Percentiles rank a stretch among this genome's conserved stretches.
Evolutionary conservation across 257 asterid species (phyloP).

Genomic region (Osmanthus fragrans): DNA sequence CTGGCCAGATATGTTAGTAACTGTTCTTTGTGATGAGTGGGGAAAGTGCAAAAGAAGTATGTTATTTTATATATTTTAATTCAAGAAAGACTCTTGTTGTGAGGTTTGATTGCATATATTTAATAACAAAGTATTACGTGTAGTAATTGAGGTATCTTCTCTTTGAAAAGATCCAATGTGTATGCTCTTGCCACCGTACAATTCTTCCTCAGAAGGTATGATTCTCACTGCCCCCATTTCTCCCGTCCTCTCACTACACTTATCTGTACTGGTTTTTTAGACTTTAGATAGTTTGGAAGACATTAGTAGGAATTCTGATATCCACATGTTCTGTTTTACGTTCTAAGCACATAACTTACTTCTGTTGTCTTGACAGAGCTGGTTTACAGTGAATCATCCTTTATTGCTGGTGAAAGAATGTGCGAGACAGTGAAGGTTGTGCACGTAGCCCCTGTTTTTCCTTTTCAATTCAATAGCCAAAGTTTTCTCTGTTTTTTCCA

Average conservation of each 20-base stretch:
- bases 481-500: too few relatives aligned
- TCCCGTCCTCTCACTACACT: slow-evolving; percentile 10
- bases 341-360: slow-evolving; percentile 23
- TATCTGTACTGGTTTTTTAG: neutral
- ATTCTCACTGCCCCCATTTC: slow-evolving; percentile 13
- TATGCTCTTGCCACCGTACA: slow-evolving; percentile 55
- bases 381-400: slow-evolving; percentile 61
- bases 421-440: slow-evolving; percentile 88
- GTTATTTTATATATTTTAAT: slow-evolving; percentile 7
- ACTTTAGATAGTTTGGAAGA: neutral
- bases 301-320: neutral
- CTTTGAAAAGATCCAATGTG: slow-evolving; percentile 82
- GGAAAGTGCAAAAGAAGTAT: slow-evolving; percentile 95
- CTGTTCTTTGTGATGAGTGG: slow-evolving; percentile 90
- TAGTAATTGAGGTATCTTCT: slow-evolving; percentile 92
- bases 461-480: too few relatives aligned
- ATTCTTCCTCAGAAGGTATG: slow-evolving; percentile 53
- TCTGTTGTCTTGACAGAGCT: slow-evolving; percentile 44
- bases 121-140: slow-evolving; percentile 25
- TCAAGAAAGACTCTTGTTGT: too few relatives aligned
- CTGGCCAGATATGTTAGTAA: slow-evolving; percentile 78
- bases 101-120: slow-evolving; percentile 20
- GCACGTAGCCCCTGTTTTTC: too few relatives aligned
- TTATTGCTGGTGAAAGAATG: slow-evolving; percentile 79
- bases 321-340: neutral